Base-by-base conservation (phyloP, 768 basidiomycete species). In the Termitomyces sp. region DNA sequence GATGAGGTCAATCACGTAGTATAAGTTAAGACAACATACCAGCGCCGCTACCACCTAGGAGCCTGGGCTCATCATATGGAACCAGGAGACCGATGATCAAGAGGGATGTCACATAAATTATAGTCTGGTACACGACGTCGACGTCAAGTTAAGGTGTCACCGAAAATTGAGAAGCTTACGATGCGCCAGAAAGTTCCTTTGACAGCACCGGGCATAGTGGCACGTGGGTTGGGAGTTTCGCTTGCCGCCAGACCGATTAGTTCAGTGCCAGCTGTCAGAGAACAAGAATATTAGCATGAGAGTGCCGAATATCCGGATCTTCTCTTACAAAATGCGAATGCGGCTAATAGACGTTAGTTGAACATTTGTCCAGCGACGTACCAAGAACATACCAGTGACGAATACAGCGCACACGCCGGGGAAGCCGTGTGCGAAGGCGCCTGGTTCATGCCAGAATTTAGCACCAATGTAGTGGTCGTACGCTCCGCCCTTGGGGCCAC, bases 181-280 rank as follows among this genome's bases (percentile, higher is more conserved):
- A 81, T 76, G 68, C 78, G 80, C 79, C 79, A 80, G 70, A 81
- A 79, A 3, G 78, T 79, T 42, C 78, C 78, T 71, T 80, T 80
- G 37, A 81, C 78, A 43, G 79, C 79, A 43, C 71, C 65, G 11
- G 78, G 78, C 76, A 79, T 78, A 15, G 76, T 76, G 31, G 70
- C 65, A 55, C 79, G 75, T 25, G 80, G 78, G 64, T 81, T 76
- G 29, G 78, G 79, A 1, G 80, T 81, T 68, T 81, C 80, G 63
- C 73, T 74, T 25, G 77, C 80, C 38, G 79, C 80, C 50, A 80
- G 73, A 59, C 80, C 79, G 34, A 81, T 74, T 57, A 81, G 72
- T 61, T 81, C 80, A 20, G 80, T 81, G 51, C 80, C 80, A 65
- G 80, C 77, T 77, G 53, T 42, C 11, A 11, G 5, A 8, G 25